Percentiles rank a stretch among this genome's conserved stretches.
These are phyloP conservation scores for Thelephora ganbajun DNA, from an alignment of 768 basidiomycete species.

Conservation along the genomic window DNA sequence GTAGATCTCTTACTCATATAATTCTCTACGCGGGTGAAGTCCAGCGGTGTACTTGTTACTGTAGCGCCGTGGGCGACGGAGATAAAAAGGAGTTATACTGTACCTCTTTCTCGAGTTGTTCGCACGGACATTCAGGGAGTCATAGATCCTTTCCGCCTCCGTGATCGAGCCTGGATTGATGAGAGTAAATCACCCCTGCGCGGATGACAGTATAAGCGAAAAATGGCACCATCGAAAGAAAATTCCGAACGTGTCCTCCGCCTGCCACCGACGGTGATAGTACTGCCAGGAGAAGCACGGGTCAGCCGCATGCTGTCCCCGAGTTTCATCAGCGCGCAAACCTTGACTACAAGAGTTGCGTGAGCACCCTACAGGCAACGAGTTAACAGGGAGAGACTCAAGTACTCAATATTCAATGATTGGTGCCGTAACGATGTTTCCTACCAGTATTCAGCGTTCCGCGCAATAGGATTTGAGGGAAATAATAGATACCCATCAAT, in stretches of 20 bases:
- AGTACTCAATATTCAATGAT: slow-evolving; percentile 29
- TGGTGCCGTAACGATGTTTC: slow-evolving; percentile 52
- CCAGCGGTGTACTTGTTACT: not conserved
- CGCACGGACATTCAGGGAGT: slow-evolving; percentile 43
- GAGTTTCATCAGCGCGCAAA: slow-evolving; percentile 5
- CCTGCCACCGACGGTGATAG: slow-evolving; percentile 47
- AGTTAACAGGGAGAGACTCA: not conserved
- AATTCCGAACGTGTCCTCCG: slow-evolving; percentile 46
- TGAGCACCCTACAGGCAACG: not conserved
- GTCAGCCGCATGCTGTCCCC: not conserved
- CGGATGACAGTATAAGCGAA: not conserved
- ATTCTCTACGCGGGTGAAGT: slow-evolving; percentile 22
- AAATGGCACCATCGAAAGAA: slow-evolving; percentile 43
- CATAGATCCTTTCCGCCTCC: slow-evolving; percentile 43
- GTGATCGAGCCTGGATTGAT: slow-evolving; percentile 37
- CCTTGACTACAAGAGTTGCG: slow-evolving; percentile 26
- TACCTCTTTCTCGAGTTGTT: slow-evolving; percentile 47
- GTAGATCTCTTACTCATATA: slow-evolving; percentile 17
- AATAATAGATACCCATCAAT: slow-evolving; percentile 33
- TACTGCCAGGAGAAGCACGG: slow-evolving; percentile 21
- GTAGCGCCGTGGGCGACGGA: not conserved
- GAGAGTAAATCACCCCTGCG: not conserved
- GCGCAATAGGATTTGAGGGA: not conserved
- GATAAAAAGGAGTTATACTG: not conserved
- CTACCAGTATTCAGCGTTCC: slow-evolving; percentile 11